Evolutionary conservation across 1,284 basidiomycete species (phyloP).

Genomic region (Trametes hirsuta): DNA sequence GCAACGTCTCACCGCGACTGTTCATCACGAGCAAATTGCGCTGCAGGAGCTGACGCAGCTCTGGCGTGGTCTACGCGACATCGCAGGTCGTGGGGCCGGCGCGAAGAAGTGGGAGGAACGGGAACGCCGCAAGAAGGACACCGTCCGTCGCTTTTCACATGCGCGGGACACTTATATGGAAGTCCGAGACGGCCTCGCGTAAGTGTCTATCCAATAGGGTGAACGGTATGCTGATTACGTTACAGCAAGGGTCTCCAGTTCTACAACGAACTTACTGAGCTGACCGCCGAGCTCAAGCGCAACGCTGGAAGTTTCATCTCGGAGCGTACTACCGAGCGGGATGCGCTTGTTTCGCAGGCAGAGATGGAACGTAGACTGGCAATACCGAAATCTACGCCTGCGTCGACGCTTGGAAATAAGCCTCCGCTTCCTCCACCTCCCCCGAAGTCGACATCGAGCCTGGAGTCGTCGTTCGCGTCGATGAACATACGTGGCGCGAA

Average conservation of each 20-base stretch:
- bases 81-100: slow-evolving; percentile 69
- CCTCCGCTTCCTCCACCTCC: slow-evolving; percentile 53
- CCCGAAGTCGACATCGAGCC: slow-evolving; percentile 38
- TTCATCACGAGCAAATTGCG: slow-evolving; percentile 75
- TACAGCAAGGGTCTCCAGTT: slow-evolving; percentile 85
- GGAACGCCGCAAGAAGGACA: slow-evolving; percentile 77
- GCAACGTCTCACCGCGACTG: slow-evolving; percentile 74
- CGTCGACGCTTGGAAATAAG: slow-evolving; percentile 51
- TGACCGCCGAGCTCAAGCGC: slow-evolving; percentile 62
- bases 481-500: slow-evolving; percentile 47
- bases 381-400: slow-evolving; percentile 30
- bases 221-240: slow-evolving; percentile 8
- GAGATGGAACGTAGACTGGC: slow-evolving; percentile 72
- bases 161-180: slow-evolving; percentile 88
- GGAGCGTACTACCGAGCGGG: slow-evolving; percentile 72
- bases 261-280: slow-evolving; percentile 80
- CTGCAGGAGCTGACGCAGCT: slow-evolving; percentile 72
- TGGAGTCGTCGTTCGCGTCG: slow-evolving; percentile 56
- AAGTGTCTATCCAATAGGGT: slow-evolving; percentile 38
- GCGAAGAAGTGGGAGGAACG: slow-evolving; percentile 81
- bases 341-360: slow-evolving; percentile 66
- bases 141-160: slow-evolving; percentile 69
- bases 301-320: slow-evolving; percentile 69
- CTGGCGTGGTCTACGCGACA: slow-evolving; percentile 75
- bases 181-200: slow-evolving; percentile 83